Conservation (phyloP, 768 basidiomycete genomes). For the Pleurotus tuoliensis region DNA sequence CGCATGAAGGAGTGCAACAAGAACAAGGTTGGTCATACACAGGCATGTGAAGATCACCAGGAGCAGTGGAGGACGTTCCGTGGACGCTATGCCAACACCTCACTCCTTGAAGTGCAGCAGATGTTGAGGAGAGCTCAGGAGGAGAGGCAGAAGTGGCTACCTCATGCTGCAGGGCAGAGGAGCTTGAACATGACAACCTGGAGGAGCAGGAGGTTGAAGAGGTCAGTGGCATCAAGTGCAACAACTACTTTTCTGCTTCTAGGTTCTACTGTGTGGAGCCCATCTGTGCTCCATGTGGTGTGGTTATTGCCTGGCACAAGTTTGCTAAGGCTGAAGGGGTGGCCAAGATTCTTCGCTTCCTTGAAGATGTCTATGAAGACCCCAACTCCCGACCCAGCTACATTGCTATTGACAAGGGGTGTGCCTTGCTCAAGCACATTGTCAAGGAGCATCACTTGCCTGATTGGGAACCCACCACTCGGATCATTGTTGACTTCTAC, state of each 20-base stretch:
- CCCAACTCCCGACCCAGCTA: slow-evolving; percentile 15
- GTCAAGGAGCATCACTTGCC: slow-evolving; percentile 6
- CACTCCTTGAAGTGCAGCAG: neutral
- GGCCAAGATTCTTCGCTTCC: slow-evolving; percentile 15
- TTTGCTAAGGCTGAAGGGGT: slow-evolving; percentile 24
- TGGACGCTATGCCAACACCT: neutral
- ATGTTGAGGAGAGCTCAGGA: neutral
- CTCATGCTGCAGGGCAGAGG: slow-evolving; percentile 10
- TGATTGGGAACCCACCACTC: slow-evolving; percentile 13
- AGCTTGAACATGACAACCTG: neutral
- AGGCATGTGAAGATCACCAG: slow-evolving; percentile 6
- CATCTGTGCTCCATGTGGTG: slow-evolving; percentile 17
- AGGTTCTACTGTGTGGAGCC: slow-evolving; percentile 9
- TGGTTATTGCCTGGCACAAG: slow-evolving; percentile 23
- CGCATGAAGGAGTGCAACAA: slow-evolving; percentile 6
- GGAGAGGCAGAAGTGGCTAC: slow-evolving; percentile 3
- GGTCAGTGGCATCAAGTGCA: slow-evolving; percentile 18
- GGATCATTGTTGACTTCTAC: slow-evolving; percentile 21
- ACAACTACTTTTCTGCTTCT: slow-evolving; percentile 20
- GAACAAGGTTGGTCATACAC: neutral
- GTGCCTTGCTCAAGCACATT: slow-evolving; percentile 12
- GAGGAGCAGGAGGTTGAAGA: slow-evolving; percentile 1
- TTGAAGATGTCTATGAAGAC: slow-evolving; percentile 17
- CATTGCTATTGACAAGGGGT: slow-evolving; percentile 24
- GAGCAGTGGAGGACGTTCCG: neutral